Evolutionary conservation across 1,284 basidiomycete species (phyloP), one percentile per base, ranked within the genome.

Genomic region (Ganoderma leucocontextum): DNA sequence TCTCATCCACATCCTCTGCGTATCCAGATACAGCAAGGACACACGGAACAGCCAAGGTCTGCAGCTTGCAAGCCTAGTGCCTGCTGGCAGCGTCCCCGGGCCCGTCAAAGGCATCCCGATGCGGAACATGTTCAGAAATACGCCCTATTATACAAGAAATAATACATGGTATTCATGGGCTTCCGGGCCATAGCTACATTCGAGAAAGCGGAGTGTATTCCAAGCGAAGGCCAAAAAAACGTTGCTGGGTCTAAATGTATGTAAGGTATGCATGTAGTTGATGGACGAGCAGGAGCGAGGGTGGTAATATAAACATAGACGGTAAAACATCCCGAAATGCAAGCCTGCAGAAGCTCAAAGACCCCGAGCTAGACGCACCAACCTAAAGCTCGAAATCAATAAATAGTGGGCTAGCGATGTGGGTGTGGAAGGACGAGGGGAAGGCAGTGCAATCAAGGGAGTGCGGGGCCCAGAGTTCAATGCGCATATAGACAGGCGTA

Each of bases 351-450:
- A 60, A 39, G 58, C 35, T 25, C 58, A 9, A 38, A 41, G 35
- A 55, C 55, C 35, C 29, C 35, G 17, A 58, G 19, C 8, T 17
- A 22, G 55, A 58, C 4, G 38, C 38, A 38, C 38, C 22, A 41
- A 22, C 33, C 52, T 35, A 13, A 38, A 38, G 22, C 6, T 15
- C 36, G 33, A 19, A n/a, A 35, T 38, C n/a, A 58, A 60, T 38
- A 60, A 25, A 60, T 39, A 41, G 55, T n/a, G 33, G 55, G 35
- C 29, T 60, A 60, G 58, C 36, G 36, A 60, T 60, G 58, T 60
- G 52, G 52, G 1, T 22, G 52, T 25, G 47, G n/a, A 12, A 10
- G 39, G 13, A 10, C 39, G 29, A 15, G 52, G 58, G n/a, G 35
- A 36, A 38, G 36, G 15, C 17, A 59, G 5, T 38, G 22, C 22